phyloP scores from a whole-genome alignment of 2,329 filamentous ascomycete species.

The Fusarium penzigii region DNA sequence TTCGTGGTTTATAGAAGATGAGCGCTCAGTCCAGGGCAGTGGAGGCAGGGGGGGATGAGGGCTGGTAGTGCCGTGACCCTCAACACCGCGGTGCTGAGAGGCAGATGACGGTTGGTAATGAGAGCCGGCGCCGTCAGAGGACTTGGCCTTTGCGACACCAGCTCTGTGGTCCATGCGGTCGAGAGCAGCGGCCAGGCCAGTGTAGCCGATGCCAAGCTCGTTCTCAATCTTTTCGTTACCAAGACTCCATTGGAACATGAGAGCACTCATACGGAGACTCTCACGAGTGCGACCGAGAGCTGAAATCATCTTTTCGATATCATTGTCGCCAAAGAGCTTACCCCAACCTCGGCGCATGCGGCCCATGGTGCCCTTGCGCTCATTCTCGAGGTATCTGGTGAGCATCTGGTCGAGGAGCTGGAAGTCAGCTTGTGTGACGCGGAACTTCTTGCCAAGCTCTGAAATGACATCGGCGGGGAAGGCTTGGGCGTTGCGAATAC shows the following conservation, averaged over 20 bases:
- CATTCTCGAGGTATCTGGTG: slow-evolving; percentile 60
- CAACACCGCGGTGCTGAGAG: slow-evolving; percentile 24
- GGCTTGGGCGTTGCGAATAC: slow-evolving; percentile 48
- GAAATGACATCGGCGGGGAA: slow-evolving; percentile 61
- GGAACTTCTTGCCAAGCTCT: slow-evolving; percentile 67
- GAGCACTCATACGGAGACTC: slow-evolving; percentile 62
- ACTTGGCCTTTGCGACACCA: slow-evolving; percentile 21
- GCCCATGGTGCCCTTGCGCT: slow-evolving; percentile 60
- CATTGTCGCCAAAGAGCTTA: slow-evolving; percentile 62
- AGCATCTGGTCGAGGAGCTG: slow-evolving; percentile 64
- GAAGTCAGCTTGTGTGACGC: slow-evolving; percentile 62
- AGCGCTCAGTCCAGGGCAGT: slow-evolving; percentile 27
- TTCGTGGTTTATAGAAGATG: slow-evolving; percentile 21
- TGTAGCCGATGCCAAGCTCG: slow-evolving; percentile 66
- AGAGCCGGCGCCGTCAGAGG: slow-evolving; percentile 16
- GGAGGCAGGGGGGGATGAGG: slow-evolving; percentile 27
- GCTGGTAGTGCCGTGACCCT: slow-evolving; percentile 12
- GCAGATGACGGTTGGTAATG: slow-evolving; percentile 27
- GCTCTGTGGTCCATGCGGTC: slow-evolving; percentile 41
- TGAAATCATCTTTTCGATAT: slow-evolving; percentile 60
- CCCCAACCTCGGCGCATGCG: slow-evolving; percentile 62
- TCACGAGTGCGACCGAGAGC: slow-evolving; percentile 61
- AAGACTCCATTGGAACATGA: slow-evolving; percentile 66
- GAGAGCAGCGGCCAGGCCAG: slow-evolving; percentile 64
- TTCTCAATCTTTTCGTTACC: slow-evolving; percentile 59